These are phyloP conservation scores for Aspergillus oerlinghausenensis DNA, from an alignment of 2,329 filamentous ascomycete genomes.

Conservation along the genomic window DNA sequence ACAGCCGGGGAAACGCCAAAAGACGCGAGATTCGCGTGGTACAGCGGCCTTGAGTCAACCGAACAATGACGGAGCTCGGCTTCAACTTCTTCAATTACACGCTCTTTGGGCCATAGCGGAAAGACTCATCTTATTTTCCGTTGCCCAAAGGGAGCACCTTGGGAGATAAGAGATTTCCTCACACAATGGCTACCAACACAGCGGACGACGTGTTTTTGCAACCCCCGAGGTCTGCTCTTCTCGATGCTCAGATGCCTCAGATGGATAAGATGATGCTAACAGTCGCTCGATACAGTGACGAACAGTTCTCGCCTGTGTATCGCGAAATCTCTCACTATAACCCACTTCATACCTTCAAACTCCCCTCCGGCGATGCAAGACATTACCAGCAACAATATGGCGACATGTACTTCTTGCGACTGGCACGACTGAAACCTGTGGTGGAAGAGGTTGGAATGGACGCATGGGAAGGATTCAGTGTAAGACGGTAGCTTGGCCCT, in stretches of 20 bases:
- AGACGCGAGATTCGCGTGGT: slow-evolving; percentile 21
- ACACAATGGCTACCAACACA: slow-evolving; percentile 14
- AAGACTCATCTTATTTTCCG: not conserved
- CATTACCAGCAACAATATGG: slow-evolving; percentile 94
- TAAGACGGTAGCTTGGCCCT: slow-evolving; percentile 25
- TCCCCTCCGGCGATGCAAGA: slow-evolving; percentile 58
- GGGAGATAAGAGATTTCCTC: not conserved
- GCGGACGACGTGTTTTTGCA: slow-evolving; percentile 23
- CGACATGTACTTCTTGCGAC: slow-evolving; percentile 93
- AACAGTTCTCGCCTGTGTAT: slow-evolving; percentile 42
- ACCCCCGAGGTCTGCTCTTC: slow-evolving; percentile 23
- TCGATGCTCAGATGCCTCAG: not conserved
- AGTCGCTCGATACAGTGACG: slow-evolving; percentile 20
- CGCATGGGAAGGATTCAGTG: slow-evolving; percentile 70
- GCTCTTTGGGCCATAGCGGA: not conserved
- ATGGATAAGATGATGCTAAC: not conserved
- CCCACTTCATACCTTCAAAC: slow-evolving; percentile 67
- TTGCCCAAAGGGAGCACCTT: not conserved
- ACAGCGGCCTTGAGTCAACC: not conserved
- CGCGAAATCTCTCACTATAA: slow-evolving; percentile 63
- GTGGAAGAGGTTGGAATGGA: slow-evolving; percentile 70
- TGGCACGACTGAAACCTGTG: slow-evolving; percentile 79
- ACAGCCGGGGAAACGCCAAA: slow-evolving; percentile 17
- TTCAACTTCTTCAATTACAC: not conserved
- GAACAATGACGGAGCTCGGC: not conserved